A percentile compares a stretch with the other conserved stretches of the same genome.
phyloP scores from a whole-genome alignment of 495 filamentous ascomycete genomes.

The Alectoria sarmentosa region DNA sequence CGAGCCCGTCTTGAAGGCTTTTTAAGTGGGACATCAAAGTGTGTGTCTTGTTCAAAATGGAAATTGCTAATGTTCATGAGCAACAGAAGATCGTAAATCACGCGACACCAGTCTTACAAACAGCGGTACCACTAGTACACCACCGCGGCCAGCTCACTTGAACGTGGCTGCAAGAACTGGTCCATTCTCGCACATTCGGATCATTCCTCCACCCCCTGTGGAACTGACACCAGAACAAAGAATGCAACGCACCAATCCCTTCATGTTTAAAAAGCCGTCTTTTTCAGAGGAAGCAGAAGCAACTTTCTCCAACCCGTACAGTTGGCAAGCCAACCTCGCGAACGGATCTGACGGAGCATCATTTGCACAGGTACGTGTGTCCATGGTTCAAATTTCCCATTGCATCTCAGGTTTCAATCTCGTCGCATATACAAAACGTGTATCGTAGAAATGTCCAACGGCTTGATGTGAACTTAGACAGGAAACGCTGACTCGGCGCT shows the following conservation, averaged over 20 bases:
- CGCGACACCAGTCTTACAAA: not conserved
- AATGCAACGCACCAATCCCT: not conserved
- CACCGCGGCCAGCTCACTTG: not conserved
- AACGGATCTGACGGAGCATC: constrained; percentile 2
- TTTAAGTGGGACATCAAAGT: not conserved
- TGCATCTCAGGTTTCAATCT: not conserved
- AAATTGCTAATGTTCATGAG: not conserved
- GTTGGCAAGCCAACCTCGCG: not conserved
- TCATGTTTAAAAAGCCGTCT: not conserved
- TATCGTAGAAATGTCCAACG: not conserved
- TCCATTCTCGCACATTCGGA: not conserved
- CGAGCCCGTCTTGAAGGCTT: not conserved
- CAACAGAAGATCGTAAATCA: not conserved
- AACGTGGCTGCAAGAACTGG: not conserved
- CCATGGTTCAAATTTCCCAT: not conserved
- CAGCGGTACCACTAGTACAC: not conserved
- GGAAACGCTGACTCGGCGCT: not conserved
- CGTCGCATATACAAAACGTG: not conserved
- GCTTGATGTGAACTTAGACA: not conserved
- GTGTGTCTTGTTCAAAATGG: not conserved
- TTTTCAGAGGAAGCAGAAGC: constrained; percentile 6
- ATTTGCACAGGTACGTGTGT: constrained; percentile 4
- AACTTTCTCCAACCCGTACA: not conserved
- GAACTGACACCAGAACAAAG: not conserved
- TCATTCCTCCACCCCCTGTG: not conserved